These are phyloP conservation scores for Umbelopsis sp. DNA, from an alignment of 192 early-diverging fungal genomes.

Conservation along the genomic window DNA sequence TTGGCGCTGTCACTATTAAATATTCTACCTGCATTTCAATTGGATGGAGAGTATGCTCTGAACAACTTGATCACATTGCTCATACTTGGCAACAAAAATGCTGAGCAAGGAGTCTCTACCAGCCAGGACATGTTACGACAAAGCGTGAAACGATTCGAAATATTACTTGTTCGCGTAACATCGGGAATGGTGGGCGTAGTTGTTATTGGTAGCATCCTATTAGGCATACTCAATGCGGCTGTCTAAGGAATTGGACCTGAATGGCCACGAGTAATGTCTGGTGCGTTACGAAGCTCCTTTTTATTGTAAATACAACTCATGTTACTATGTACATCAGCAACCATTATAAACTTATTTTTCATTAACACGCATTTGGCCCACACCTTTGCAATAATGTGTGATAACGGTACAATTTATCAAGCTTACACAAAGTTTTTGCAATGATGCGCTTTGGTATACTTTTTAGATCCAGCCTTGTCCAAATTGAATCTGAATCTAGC, in stretches of 20 bases:
- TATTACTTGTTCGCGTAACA: constrained; percentile 22
- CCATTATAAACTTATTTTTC: too few relatives aligned
- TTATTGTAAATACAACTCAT: too few relatives aligned
- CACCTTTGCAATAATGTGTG: too few relatives aligned
- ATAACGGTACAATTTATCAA: too few relatives aligned
- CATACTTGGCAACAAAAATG: not conserved
- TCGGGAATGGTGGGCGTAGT: constrained; percentile 34
- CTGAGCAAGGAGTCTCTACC: constrained; percentile 3
- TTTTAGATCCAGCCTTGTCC: too few relatives aligned
- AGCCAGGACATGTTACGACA: constrained; percentile 9
- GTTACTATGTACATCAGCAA: too few relatives aligned
- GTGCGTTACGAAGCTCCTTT: too few relatives aligned
- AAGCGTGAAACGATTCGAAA: constrained; percentile 17
- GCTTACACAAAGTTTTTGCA: too few relatives aligned
- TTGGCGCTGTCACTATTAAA: constrained; percentile 69
- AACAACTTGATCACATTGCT: constrained; percentile 20
- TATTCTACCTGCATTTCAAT: constrained; percentile 69
- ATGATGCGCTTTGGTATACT: too few relatives aligned
- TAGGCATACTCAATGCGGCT: constrained; percentile 26
- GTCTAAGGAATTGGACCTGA: not conserved
- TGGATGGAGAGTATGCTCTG: constrained; percentile 76
- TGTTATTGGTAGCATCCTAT: constrained; percentile 35
- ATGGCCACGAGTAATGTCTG: too few relatives aligned
- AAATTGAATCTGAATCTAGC: too few relatives aligned
- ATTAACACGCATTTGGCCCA: too few relatives aligned